Percentiles rank a stretch among this genome's conserved stretches.
Conservation (phyloP, 352 stramenopile genomes). For the Blastocystis sp. region DNA sequence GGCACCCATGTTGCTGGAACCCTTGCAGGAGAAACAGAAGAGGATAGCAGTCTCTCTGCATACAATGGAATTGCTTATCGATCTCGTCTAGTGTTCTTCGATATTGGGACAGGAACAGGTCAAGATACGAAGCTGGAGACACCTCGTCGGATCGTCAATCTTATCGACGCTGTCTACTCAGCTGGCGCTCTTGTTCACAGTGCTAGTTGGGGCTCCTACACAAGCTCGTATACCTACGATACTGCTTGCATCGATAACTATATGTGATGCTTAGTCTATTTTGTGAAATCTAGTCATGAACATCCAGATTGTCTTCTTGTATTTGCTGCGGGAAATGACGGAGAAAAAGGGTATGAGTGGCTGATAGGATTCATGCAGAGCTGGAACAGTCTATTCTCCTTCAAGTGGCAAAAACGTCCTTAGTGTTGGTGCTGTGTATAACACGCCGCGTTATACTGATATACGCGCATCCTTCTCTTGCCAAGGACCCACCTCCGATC, state of each 20-base stretch:
- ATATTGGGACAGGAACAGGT: conserved; percentile 8
- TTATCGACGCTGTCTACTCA: conserved; percentile 15
- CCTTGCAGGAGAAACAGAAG: conserved; percentile 71
- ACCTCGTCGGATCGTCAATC: not conserved
- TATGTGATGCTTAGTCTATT: conserved; percentile 63
- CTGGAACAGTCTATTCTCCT: conserved; percentile 69
- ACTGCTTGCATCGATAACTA: conserved; percentile 56
- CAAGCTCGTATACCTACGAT: conserved; percentile 11
- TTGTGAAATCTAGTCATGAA: conserved; percentile 74
- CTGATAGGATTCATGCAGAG: not conserved
- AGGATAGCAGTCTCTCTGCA: not conserved
- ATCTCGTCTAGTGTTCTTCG: conserved; percentile 25
- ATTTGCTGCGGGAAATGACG: conserved; percentile 80
- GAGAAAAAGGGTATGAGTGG: conserved; percentile 68
- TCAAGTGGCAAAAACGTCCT: conserved; percentile 78
- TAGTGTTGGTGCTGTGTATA: conserved; percentile 73
- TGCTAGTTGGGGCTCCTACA: conserved; percentile 67
- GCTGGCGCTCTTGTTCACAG: conserved; percentile 65
- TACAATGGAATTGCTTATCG: conserved; percentile 35
- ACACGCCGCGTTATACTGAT: conserved; percentile 67
- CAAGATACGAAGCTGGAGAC: not conserved
- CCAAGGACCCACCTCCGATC: conserved; percentile 67
- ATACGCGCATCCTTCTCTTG: conserved; percentile 64
- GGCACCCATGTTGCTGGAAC: conserved; percentile 80
- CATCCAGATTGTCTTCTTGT: conserved; percentile 79